These are phyloP conservation scores for Themeda triandra DNA, from an alignment of 176 grass and related monocot species.

Conservation along the genomic window DNA sequence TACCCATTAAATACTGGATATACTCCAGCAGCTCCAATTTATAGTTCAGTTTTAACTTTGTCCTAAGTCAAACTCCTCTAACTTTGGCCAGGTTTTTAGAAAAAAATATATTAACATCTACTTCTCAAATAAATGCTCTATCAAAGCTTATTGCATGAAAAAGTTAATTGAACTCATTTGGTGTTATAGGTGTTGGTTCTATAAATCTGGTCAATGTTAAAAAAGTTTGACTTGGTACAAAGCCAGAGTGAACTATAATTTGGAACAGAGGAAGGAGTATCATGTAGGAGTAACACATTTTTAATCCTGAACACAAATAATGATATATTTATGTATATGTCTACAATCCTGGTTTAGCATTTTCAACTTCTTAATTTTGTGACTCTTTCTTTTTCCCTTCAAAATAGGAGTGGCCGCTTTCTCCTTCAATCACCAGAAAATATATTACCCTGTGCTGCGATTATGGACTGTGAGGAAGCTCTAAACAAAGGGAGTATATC, in stretches of 20 bases:
- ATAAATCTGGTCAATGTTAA: not conserved
- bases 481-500: constrained; percentile 68
- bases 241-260: not conserved
- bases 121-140: not conserved
- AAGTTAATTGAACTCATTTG: not conserved
- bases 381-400: constrained; percentile 16
- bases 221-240: not conserved
- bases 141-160: not conserved
- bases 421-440: constrained; percentile 88
- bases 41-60: not conserved
- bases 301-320: not conserved
- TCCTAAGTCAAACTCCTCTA: not conserved
- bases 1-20: not conserved
- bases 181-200: not conserved
- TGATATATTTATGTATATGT: constrained; percentile 19
- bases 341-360: not conserved
- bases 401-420: constrained; percentile 66
- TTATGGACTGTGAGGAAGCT: constrained; percentile 70
- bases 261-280: not conserved
- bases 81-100: not conserved
- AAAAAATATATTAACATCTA: not conserved
- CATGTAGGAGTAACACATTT: not conserved
- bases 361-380: constrained; percentile 19
- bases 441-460: constrained; percentile 50
- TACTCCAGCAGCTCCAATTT: not conserved